Percentiles rank a stretch among this genome's conserved stretches.
phyloP scores from a whole-genome alignment of 2,329 filamentous ascomycete genomes.

The Knoxdaviesia capensis region DNA sequence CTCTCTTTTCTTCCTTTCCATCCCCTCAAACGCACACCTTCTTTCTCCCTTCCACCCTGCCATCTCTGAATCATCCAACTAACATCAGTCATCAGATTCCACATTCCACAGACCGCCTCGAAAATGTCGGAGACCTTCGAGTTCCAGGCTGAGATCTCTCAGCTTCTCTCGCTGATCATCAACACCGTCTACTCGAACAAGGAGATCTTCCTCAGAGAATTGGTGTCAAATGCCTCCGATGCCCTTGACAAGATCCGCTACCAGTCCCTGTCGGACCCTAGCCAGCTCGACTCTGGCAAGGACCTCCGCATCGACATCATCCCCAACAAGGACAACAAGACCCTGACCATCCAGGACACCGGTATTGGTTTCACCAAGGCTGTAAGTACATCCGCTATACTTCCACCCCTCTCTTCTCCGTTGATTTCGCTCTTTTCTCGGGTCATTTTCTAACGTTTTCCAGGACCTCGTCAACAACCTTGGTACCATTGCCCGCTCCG shows the following conservation, averaged over 20 bases:
- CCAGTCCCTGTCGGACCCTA: constrained; percentile 90
- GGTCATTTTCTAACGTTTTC: constrained; percentile 15
- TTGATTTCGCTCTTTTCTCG: not conserved
- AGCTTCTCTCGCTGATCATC: constrained; percentile 98
- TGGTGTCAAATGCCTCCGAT: constrained; percentile 97
- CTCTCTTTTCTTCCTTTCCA: not conserved
- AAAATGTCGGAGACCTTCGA: constrained; percentile 65
- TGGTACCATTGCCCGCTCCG: constrained; percentile 95
- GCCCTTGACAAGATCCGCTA: constrained; percentile 99
- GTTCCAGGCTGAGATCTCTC: constrained; percentile 99
- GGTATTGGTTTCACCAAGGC: constrained; percentile 99
- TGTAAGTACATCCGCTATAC: constrained; percentile 36
- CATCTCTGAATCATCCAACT: not conserved
- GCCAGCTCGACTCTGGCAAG: constrained; percentile 93
- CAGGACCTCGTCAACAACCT: constrained; percentile 99
- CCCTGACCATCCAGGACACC: constrained; percentile 87
- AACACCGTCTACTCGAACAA: constrained; percentile 99
- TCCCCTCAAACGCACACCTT: not conserved
- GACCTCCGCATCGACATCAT: constrained; percentile 98
- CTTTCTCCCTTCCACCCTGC: not conserved
- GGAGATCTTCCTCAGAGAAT: constrained; percentile 97
- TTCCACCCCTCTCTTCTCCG: no score
- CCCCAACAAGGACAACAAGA: constrained; percentile 93
- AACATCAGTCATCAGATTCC: not conserved
- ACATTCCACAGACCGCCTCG: constrained; percentile 2